Base-by-base conservation (phyloP, 2,329 filamentous ascomycete species). In the Coniochaeta hoffmannii region DNA sequence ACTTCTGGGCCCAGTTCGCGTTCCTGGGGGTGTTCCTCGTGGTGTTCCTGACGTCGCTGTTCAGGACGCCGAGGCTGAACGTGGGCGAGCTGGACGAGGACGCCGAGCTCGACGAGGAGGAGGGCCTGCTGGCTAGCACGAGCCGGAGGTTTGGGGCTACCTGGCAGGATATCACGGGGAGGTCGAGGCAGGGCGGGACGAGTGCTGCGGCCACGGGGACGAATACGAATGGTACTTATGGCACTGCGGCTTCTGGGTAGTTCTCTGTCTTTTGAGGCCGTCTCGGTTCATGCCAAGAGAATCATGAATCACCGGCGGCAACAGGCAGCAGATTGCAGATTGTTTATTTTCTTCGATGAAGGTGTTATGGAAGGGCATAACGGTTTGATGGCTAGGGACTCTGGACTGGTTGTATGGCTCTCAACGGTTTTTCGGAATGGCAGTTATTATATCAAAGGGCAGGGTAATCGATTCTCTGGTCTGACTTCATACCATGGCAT, bases 1-100 rank as follows among this genome's bases (percentile, higher is more conserved):
- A 90, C 62, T 99, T 97, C 71, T 99, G 92, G 91, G 89, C 91
- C 0, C 94, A 99, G 65, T 97, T 97, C 67, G 88, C 81, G 12
- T 97, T 99, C 73, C 73, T 99, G 44, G 87, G 72, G 32, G 78
- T 97, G 19, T 97, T 96, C 70, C 70, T 96, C 10, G 73, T 96
- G 55, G 86, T 96, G 12, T 89, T 96, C 63, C 57, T 90, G 22
- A 88, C 89, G 0, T 84, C 88, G 3, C 73, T 97, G 0, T 87
- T 97, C 78, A 85, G 88, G 41, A 85, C 90, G 1, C 92, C 93
- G 0, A 86, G 81, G 65, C 71, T 96, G 34, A 84, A 93, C 63
- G 77, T 93, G 55, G 80, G 82, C 49, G 85, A 92, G 64, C 69
- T 95, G 8, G 94, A 97, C 61, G 89, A 93, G 59, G 92, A 97